These are phyloP conservation scores for Phytopythium sindhum DNA, from an alignment of 352 stramenopile genomes.

Conservation along the genomic window DNA sequence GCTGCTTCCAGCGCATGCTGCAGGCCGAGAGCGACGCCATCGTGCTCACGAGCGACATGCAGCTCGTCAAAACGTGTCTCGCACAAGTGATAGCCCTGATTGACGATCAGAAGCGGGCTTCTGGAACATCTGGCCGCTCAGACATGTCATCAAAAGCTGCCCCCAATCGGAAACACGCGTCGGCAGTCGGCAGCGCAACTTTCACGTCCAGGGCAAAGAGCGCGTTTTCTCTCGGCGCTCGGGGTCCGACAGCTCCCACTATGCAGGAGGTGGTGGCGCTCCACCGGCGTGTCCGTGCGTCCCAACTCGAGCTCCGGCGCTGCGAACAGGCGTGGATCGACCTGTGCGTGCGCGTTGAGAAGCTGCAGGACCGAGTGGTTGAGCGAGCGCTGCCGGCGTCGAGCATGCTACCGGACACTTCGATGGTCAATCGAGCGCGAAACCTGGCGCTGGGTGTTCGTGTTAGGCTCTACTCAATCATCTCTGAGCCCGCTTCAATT, in stretches of 20 bases:
- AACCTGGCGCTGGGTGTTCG: constrained; percentile 19
- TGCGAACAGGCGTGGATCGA: constrained; percentile 60
- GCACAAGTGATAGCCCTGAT: constrained; percentile 28
- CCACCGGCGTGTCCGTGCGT: constrained; percentile 38
- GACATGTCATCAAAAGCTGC: neutral
- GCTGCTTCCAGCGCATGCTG: constrained; percentile 43
- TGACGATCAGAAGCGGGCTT: constrained; percentile 16
- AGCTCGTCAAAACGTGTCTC: constrained; percentile 53
- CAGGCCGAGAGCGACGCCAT: constrained; percentile 53
- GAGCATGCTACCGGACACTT: constrained; percentile 38
- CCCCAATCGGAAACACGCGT: neutral
- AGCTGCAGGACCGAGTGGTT: constrained; percentile 19
- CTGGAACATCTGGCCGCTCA: neutral
- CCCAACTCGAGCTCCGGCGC: constrained; percentile 38
- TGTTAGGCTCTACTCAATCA: constrained; percentile 20
- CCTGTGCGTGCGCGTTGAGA: constrained; percentile 46
- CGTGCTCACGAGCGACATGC: constrained; percentile 65
- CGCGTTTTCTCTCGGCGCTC: neutral
- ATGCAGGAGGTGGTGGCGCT: constrained; percentile 42
- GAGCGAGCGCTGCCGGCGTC: constrained; percentile 22
- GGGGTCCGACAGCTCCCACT: constrained; percentile 20
- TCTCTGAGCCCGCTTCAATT: constrained; percentile 27
- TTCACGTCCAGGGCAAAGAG: constrained; percentile 1
- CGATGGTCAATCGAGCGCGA: constrained; percentile 23
- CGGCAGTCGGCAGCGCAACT: neutral